These are phyloP conservation scores for Leccinum disarticulatum DNA, from an alignment of 768 basidiomycete genomes.

Conservation along the genomic window DNA sequence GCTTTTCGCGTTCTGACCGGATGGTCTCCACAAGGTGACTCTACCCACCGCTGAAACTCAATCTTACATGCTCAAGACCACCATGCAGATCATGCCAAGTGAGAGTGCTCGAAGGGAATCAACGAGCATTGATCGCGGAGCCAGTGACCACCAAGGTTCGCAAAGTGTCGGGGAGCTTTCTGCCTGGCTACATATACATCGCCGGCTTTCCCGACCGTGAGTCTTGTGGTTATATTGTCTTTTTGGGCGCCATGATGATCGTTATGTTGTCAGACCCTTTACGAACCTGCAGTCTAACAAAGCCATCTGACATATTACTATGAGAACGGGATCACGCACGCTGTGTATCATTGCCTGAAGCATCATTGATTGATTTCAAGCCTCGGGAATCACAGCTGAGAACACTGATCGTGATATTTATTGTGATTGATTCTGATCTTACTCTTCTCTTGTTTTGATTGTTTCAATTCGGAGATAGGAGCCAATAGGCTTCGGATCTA, in stretches of 20 bases:
- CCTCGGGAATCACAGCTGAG: too few relatives aligned
- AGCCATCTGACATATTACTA: too few relatives aligned
- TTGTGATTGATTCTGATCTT: too few relatives aligned
- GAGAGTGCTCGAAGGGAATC: background rate
- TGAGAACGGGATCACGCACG: too few relatives aligned
- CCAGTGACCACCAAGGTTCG: background rate
- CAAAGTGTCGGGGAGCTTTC: background rate
- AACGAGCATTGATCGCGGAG: too few relatives aligned
- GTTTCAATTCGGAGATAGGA: background rate
- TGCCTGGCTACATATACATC: background rate
- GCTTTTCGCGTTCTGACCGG: background rate
- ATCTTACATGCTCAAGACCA: background rate
- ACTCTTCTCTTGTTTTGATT: too few relatives aligned
- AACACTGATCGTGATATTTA: too few relatives aligned
- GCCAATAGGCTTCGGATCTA: background rate
- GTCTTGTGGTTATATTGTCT: background rate
- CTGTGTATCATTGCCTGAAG: too few relatives aligned
- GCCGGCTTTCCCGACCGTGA: background rate
- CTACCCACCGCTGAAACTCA: background rate
- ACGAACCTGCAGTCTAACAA: background rate
- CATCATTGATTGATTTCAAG: too few relatives aligned
- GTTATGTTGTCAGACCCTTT: background rate
- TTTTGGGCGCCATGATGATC: background rate
- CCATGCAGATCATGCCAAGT: background rate
- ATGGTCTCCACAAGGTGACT: background rate